phyloP scores from a whole-genome alignment of 2,329 filamentous ascomycete species.

The Diaporthe vaccinii region DNA sequence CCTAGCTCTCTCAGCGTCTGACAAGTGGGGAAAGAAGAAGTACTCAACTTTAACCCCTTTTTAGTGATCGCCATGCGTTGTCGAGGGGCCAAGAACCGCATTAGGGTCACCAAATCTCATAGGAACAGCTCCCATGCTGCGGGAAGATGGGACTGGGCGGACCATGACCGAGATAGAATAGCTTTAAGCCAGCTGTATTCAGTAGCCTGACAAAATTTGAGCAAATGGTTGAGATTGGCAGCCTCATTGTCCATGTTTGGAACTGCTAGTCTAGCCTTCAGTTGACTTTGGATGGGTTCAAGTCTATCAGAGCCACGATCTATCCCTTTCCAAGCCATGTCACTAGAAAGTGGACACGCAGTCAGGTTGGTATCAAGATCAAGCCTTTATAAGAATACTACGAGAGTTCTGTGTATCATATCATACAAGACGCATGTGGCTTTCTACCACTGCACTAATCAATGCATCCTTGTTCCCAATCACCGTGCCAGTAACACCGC shows the following conservation, averaged over 20 bases:
- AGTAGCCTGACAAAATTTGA: too few species aligned
- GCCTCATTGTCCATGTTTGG: not conserved
- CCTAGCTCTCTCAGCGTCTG: not conserved
- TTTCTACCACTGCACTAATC: constrained; percentile 32
- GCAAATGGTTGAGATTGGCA: not conserved
- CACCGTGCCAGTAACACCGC: constrained; percentile 37
- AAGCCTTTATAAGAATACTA: constrained; percentile 27
- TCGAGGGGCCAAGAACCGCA: not conserved
- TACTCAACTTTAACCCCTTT: not conserved
- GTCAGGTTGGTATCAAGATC: constrained; percentile 20
- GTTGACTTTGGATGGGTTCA: not conserved
- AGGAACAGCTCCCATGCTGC: not conserved
- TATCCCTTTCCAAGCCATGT: not conserved
- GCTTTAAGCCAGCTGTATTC: not conserved
- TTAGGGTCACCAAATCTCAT: not conserved
- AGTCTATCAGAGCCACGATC: not conserved
- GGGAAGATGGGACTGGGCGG: too few species aligned
- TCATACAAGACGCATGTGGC: constrained; percentile 37
- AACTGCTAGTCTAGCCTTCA: too few species aligned
- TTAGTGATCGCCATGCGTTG: not conserved
- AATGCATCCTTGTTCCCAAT: constrained; percentile 37
- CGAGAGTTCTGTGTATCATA: constrained; percentile 36
- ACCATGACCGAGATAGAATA: too few species aligned
- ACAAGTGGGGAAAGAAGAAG: not conserved
- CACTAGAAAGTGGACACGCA: too few species aligned